Evolutionary conservation across 352 stramenopile species (phyloP).

Genomic region (Pythium brachiatum): DNA sequence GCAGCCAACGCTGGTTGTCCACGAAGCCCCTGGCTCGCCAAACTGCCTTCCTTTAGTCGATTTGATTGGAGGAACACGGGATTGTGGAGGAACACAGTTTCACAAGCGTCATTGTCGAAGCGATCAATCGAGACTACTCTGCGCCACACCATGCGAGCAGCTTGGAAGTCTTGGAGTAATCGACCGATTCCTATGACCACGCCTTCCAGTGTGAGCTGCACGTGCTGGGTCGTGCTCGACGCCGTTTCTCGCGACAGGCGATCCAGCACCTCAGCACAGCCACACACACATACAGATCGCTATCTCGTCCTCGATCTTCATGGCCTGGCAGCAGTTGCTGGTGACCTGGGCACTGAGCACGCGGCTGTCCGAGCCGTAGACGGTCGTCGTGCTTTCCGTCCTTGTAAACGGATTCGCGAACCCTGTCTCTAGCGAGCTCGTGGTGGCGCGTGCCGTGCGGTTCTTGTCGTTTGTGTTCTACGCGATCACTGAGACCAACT

Average conservation of each 20-base stretch:
- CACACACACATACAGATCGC: constrained; percentile 68
- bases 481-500: constrained; percentile 39
- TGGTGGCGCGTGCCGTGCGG: constrained; percentile 38
- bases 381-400: constrained; percentile 54
- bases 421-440: constrained; percentile 61
- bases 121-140: constrained; percentile 30
- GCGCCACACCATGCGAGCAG: constrained; percentile 34
- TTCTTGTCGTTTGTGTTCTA: constrained; percentile 74
- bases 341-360: constrained; percentile 59
- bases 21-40: constrained; percentile 20
- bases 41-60: constrained; percentile 32
- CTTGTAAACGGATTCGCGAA: constrained; percentile 69
- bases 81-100: constrained; percentile 42
- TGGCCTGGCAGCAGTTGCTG: constrained; percentile 68
- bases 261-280: constrained; percentile 66
- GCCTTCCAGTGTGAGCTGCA: constrained; percentile 43
- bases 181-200: constrained; percentile 61
- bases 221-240: constrained; percentile 26
- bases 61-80: constrained; percentile 44
- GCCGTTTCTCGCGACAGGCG: constrained; percentile 39
- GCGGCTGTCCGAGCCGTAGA: constrained; percentile 38
- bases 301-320: constrained; percentile 65
- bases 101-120: constrained; percentile 35
- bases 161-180: constrained; percentile 59
- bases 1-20: constrained; percentile 28